phyloP scores from a whole-genome alignment of 208 protist genomes.

The Tritrichomonas foetus region DNA sequence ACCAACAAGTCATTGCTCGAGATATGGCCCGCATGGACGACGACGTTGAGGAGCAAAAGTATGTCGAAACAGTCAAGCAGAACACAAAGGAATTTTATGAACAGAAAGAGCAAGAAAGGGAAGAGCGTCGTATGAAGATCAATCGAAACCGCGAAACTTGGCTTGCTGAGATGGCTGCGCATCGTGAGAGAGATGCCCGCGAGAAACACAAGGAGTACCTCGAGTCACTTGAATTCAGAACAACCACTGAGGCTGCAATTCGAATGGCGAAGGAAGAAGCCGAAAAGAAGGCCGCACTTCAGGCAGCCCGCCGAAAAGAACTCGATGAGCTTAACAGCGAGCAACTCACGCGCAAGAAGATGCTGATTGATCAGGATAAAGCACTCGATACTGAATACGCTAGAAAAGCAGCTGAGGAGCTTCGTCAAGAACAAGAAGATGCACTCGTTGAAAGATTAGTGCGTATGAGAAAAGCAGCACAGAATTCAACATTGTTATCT shows the following conservation, averaged over 20 bases:
- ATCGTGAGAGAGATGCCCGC: not conserved
- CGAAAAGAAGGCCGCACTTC: not conserved
- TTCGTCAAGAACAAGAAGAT: slow-evolving; percentile 31
- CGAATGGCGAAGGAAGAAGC: not conserved
- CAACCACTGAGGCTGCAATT: not conserved
- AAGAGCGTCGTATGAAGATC: not conserved
- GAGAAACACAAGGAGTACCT: not conserved
- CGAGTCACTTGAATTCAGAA: not conserved
- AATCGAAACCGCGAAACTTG: not conserved
- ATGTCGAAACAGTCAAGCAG: not conserved
- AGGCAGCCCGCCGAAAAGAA: not conserved
- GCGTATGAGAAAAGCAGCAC: not conserved
- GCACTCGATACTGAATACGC: not conserved
- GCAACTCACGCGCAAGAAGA: not conserved
- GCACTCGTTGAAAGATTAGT: not conserved
- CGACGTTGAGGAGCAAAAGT: not conserved
- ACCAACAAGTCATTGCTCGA: not conserved
- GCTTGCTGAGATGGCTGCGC: not conserved
- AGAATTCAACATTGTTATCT: not conserved
- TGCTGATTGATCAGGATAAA: not conserved
- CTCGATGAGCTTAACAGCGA: not conserved
- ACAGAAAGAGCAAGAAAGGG: not conserved
- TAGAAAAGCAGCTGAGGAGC: not conserved
- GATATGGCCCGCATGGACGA: not conserved
- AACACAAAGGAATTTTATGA: not conserved